These are phyloP conservation scores for Suhomyces bribrorum DNA, from an alignment of 1,139 yeast genomes.

Conservation along the genomic window DNA sequence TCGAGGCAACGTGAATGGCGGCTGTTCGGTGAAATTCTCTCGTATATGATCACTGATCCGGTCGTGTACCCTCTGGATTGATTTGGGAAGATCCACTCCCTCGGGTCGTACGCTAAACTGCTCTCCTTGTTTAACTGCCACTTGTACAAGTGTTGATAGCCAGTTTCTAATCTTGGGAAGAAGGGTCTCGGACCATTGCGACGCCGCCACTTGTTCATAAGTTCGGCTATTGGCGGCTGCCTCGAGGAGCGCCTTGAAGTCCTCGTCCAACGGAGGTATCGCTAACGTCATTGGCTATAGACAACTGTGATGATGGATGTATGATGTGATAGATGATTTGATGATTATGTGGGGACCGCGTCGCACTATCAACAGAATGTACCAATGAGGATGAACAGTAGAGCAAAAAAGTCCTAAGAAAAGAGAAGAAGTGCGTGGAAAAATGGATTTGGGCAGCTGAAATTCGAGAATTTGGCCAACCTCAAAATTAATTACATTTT, in stretches of 20 bases:
- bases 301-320: no score
- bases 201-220: neutral
- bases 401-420: no score
- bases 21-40: conserved; percentile 32
- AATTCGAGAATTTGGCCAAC: no score
- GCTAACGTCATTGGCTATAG: conserved; percentile 15
- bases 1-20: conserved; percentile 63
- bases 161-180: conserved; percentile 16
- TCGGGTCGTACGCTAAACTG: conserved; percentile 14
- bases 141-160: conserved; percentile 8
- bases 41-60: conserved; percentile 23
- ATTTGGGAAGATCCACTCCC: conserved; percentile 19
- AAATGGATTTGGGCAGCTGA: no score
- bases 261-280: conserved; percentile 14
- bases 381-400: no score
- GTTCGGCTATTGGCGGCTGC: conserved; percentile 10
- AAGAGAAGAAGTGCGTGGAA: no score
- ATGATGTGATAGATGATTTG: no score
- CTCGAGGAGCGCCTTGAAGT: conserved; percentile 10
- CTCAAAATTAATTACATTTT: no score
- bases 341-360: no score
- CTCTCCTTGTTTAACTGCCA: conserved; percentile 16
- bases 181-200: conserved; percentile 1
- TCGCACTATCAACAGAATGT: no score
- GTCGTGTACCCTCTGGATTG: conserved; percentile 15